phyloP scores from a whole-genome alignment of 139 green algal species.

The Chlorella vulgaris region DNA sequence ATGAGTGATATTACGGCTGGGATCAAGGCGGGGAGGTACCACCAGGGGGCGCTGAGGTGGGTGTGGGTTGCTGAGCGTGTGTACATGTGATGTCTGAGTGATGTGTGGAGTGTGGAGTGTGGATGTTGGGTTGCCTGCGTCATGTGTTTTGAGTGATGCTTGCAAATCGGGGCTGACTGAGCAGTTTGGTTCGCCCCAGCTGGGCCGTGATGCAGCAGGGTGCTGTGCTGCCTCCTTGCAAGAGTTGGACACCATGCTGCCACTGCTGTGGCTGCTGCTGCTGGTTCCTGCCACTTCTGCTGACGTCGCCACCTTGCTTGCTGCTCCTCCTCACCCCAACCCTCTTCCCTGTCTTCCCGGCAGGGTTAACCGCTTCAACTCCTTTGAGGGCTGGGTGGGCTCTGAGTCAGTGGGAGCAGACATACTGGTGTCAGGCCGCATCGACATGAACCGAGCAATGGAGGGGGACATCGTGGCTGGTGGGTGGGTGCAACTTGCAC shows the following conservation, averaged over 20 bases:
- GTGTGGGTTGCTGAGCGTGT: background rate
- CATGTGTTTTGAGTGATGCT: too few relatives aligned
- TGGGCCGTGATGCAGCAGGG: too few relatives aligned
- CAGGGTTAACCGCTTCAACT: conserved; percentile 81
- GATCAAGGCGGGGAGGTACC: conserved; percentile 78
- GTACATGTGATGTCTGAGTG: too few relatives aligned
- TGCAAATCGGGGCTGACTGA: too few relatives aligned
- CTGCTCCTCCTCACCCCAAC: background rate
- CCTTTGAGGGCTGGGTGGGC: conserved; percentile 79
- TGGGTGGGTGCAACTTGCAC: background rate
- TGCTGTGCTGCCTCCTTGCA: too few relatives aligned
- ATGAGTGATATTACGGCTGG: conserved; percentile 74
- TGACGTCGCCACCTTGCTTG: too few relatives aligned
- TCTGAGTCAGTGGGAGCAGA: conserved; percentile 71
- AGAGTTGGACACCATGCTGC: too few relatives aligned
- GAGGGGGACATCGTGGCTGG: conserved; percentile 71
- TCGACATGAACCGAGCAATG: conserved; percentile 87
- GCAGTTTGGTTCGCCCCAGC: too few relatives aligned
- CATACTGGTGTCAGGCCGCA: conserved; percentile 75
- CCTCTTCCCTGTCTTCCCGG: background rate
- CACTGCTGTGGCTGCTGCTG: too few relatives aligned
- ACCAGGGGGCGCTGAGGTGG: conserved; percentile 69
- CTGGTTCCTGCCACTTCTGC: too few relatives aligned
- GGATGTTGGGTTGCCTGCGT: too few relatives aligned
- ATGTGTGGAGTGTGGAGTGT: too few relatives aligned